Evolutionary conservation across 2,329 filamentous ascomycete genomes (phyloP).

Genomic region (Phialemonium atrogriseum): DNA sequence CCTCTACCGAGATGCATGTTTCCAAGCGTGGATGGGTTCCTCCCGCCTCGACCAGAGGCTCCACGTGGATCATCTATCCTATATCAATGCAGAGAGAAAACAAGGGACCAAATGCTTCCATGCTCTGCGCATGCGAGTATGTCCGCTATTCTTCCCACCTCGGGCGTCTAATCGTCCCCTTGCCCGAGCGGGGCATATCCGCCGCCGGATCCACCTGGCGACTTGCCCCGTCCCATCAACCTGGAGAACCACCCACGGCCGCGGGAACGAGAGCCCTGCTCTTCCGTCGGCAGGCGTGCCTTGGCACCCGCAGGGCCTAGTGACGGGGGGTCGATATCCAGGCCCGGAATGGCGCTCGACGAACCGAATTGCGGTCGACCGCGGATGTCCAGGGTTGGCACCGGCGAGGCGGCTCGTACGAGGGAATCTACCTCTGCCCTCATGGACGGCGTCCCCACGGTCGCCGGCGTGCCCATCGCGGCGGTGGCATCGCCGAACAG

Average conservation of each 20-base stretch:
- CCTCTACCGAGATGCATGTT: no score
- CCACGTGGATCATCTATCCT: no score
- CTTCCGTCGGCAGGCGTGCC: no score
- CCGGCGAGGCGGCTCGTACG: conserved; percentile 68
- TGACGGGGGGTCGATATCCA: conserved; percentile 73
- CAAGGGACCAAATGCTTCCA: no score
- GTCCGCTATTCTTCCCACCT: conserved; percentile 5
- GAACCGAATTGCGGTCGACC: conserved; percentile 44
- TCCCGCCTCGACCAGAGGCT: no score
- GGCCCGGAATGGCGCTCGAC: conserved; percentile 65
- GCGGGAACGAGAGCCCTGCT: no score
- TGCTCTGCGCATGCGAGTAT: not conserved
- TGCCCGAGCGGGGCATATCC: conserved; percentile 32
- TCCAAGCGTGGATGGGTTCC: no score
- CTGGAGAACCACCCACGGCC: conserved; percentile 42
- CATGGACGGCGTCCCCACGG: conserved; percentile 71
- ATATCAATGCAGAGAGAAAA: no score
- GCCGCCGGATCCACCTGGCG: conserved; percentile 21
- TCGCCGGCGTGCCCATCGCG: conserved; percentile 63
- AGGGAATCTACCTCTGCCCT: conserved; percentile 72
- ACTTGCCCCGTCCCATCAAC: conserved; percentile 29
- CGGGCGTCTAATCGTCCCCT: conserved; percentile 24
- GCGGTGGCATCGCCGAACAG: conserved; percentile 92
- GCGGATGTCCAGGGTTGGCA: conserved; percentile 67
- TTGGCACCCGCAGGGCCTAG: conserved; percentile 41